These are phyloP conservation scores for Pseudonectria foliicola DNA, from an alignment of 2,329 filamentous ascomycete species.

Conservation along the genomic window DNA sequence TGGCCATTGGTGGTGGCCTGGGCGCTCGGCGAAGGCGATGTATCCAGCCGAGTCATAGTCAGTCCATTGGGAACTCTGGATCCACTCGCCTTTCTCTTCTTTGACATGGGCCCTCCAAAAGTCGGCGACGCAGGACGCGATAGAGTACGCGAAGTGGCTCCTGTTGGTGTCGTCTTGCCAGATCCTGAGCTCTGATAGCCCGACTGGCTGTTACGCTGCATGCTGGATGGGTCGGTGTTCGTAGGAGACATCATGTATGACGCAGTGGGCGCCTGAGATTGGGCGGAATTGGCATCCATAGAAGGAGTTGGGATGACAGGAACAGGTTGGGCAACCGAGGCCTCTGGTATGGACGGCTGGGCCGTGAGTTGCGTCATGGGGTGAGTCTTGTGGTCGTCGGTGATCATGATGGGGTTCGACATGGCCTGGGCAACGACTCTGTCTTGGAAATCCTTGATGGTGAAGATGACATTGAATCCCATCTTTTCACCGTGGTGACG, in stretches of 20 bases:
- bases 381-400: slow-evolving; percentile 94
- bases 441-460: slow-evolving; percentile 73
- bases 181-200: slow-evolving; percentile 9
- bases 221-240: slow-evolving; percentile 53
- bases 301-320: slow-evolving; percentile 9
- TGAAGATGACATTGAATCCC: slow-evolving; percentile 91
- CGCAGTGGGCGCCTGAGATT: slow-evolving; percentile 27
- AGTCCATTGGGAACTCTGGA: slow-evolving; percentile 66
- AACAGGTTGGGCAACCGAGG: slow-evolving; percentile 7
- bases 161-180: slow-evolving; percentile 26
- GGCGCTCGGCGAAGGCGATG: slow-evolving; percentile 34
- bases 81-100: slow-evolving; percentile 75
- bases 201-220: slow-evolving; percentile 44
- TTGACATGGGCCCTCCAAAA: slow-evolving; percentile 58
- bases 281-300: slow-evolving; percentile 26
- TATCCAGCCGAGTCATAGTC: slow-evolving; percentile 77
- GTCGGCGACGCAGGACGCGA: slow-evolving; percentile 71
- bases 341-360: slow-evolving; percentile 23
- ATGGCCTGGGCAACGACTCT: slow-evolving; percentile 77
- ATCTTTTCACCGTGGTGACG: slow-evolving; percentile 90
- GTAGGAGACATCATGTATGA: slow-evolving; percentile 53
- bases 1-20: slow-evolving; percentile 31
- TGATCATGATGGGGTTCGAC: slow-evolving; percentile 88
- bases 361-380: slow-evolving; percentile 22
- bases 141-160: slow-evolving; percentile 32